Evolutionary conservation across 1,139 yeast genomes (phyloP).

Genomic region (Kluyveromyces sp.): DNA sequence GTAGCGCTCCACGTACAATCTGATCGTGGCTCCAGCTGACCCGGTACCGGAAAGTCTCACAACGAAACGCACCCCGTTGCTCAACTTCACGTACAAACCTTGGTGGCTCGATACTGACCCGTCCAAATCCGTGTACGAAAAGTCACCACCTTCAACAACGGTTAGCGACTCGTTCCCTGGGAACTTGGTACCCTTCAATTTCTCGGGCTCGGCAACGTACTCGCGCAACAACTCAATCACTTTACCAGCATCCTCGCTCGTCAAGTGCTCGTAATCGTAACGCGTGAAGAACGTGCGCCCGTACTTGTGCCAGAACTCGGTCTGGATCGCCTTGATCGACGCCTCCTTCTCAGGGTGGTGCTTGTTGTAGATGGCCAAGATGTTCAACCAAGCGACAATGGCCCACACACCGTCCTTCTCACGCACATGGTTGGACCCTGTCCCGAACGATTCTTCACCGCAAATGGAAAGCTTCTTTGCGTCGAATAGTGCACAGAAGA

Average conservation of each 20-base stretch:
- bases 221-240: conserved; percentile 53
- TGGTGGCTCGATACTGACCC: conserved; percentile 89
- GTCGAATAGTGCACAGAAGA: conserved; percentile 91
- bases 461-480: conserved; percentile 89
- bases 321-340: conserved; percentile 73
- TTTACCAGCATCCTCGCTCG: conserved; percentile 64
- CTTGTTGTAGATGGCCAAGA: conserved; percentile 70
- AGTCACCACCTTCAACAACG: conserved; percentile 75
- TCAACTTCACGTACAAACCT: conserved; percentile 79
- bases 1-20: conserved; percentile 86
- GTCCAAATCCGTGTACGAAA: conserved; percentile 88
- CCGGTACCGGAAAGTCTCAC: conserved; percentile 97
- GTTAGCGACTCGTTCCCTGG: conserved; percentile 39
- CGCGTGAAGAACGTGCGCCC: conserved; percentile 98
- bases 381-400: conserved; percentile 91
- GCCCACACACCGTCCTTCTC: conserved; percentile 99
- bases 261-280: conserved; percentile 85
- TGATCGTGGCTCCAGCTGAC: conserved; percentile 93
- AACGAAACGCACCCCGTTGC: conserved; percentile 77
- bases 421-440: conserved; percentile 94
- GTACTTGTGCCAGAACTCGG: conserved; percentile 81
- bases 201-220: conserved; percentile 35
- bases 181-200: conserved; percentile 38
- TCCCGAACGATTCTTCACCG: conserved; percentile 97
- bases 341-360: conserved; percentile 50